Conservation (phyloP, 1,139 yeast genomes). For the Arxiozyma heterogenica region DNA sequence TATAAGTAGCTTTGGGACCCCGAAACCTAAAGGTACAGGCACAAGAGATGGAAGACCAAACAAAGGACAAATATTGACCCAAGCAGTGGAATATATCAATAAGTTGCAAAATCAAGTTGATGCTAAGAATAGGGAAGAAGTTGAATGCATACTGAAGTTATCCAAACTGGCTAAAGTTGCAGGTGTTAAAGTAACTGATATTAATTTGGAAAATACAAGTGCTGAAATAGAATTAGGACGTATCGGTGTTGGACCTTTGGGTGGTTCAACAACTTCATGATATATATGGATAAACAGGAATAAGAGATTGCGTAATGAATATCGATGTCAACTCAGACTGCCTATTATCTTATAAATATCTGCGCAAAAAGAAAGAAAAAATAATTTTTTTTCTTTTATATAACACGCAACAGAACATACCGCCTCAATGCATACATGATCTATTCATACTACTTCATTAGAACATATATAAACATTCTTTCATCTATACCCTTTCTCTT, state of each 20-base stretch:
- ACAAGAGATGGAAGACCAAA: conserved; percentile 81
- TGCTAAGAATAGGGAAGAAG: conserved; percentile 66
- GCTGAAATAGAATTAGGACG: conserved; percentile 71
- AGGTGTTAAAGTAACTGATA: conserved; percentile 27
- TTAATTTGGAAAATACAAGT: conserved; percentile 59
- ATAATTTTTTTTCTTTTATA: no score
- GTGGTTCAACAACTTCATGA: neutral
- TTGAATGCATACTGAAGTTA: conserved; percentile 56
- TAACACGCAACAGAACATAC: neutral
- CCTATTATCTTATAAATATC: neutral
- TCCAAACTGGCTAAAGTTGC: conserved; percentile 37
- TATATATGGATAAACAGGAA: neutral
- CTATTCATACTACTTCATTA: no score
- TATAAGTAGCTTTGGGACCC: conserved; percentile 54
- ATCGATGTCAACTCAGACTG: neutral
- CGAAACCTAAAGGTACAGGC: conserved; percentile 39
- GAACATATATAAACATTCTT: no score
- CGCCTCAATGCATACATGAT: no score
- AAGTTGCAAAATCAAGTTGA: conserved; percentile 69
- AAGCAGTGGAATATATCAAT: conserved; percentile 77
- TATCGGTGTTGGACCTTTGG: conserved; percentile 72
- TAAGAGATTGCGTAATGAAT: no score
- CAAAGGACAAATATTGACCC: conserved; percentile 80
- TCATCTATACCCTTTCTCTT: neutral
- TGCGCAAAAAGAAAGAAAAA: no score